Conservation (phyloP, 2,329 filamentous ascomycete species). For the Aspergillus pseudoterreus region DNA sequence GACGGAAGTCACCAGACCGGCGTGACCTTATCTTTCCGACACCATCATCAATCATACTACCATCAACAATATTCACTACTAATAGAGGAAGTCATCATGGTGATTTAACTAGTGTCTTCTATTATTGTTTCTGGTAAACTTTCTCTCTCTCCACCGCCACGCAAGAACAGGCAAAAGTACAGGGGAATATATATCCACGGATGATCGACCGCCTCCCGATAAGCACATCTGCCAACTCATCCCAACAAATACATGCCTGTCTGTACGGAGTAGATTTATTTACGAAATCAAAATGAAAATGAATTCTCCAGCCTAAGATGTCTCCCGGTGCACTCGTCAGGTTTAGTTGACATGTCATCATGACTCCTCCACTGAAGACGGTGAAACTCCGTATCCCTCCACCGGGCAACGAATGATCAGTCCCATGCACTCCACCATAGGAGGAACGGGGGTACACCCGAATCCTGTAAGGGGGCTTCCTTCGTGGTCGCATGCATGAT, state of each 20-base stretch:
- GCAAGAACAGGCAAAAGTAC: neutral
- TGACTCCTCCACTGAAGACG: neutral
- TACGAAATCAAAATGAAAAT: neutral
- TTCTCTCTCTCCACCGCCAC: neutral
- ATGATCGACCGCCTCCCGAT: too few relatives aligned
- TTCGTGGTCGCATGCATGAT: too few relatives aligned
- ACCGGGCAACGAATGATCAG: too few relatives aligned
- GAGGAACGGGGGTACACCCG: too few relatives aligned
- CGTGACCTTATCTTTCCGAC: neutral
- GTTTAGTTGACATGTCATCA: constrained; percentile 1
- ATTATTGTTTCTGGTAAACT: neutral
- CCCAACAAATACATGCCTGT: neutral
- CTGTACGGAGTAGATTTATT: neutral
- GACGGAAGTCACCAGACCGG: neutral
- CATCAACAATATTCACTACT: too few relatives aligned
- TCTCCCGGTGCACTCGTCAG: neutral
- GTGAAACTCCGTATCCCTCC: too few relatives aligned
- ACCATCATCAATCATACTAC: too few relatives aligned
- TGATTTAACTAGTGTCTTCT: neutral
- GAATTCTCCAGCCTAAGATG: neutral
- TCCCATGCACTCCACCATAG: too few relatives aligned
- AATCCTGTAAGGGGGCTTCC: too few relatives aligned
- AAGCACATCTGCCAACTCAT: too few relatives aligned
- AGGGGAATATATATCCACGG: neutral
- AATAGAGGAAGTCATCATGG: neutral